These are phyloP conservation scores for Eremothecium sinecaudum DNA, from an alignment of 1,139 yeast species.

Conservation along the genomic window DNA sequence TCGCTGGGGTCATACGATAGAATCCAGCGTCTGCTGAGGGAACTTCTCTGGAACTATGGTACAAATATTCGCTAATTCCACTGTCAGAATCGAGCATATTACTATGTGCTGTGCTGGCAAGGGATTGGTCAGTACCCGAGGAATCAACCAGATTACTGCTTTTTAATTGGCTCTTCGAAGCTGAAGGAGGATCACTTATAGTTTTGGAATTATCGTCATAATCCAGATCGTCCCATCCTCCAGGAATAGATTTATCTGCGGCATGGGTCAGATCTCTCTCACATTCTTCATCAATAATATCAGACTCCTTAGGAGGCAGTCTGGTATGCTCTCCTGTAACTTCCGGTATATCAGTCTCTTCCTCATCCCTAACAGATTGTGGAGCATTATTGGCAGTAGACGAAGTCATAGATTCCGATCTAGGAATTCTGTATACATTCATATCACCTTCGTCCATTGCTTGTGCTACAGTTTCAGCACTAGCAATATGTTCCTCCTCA, in stretches of 20 bases:
- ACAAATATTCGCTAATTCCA: neutral
- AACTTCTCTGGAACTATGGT: constrained; percentile 1
- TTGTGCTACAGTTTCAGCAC: constrained; percentile 23
- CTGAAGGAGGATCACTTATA: too few species aligned
- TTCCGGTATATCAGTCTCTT: constrained; percentile 16
- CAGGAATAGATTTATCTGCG: constrained; percentile 14
- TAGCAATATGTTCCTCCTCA: constrained; percentile 29
- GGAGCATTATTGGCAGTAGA: constrained; percentile 91
- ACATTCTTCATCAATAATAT: constrained; percentile 11
- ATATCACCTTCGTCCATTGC: constrained; percentile 27
- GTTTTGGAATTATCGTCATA: constrained; percentile 10
- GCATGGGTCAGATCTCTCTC: constrained; percentile 1
- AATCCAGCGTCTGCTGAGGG: too few species aligned
- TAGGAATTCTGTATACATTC: constrained; percentile 33
- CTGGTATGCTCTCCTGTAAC: constrained; percentile 17
- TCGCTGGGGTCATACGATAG: too few species aligned
- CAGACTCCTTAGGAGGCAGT: constrained; percentile 24
- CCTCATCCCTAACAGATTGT: constrained; percentile 47
- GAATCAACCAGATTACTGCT: too few species aligned
- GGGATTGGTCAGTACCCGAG: too few species aligned
- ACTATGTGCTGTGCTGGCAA: too few species aligned
- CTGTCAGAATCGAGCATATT: neutral
- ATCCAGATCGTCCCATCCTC: constrained; percentile 12
- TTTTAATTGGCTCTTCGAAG: too few species aligned
- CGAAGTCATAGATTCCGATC: constrained; percentile 77